These are phyloP conservation scores for Aspergillus quadrilineatus DNA, from an alignment of 2,329 filamentous ascomycete genomes.

Conservation along the genomic window DNA sequence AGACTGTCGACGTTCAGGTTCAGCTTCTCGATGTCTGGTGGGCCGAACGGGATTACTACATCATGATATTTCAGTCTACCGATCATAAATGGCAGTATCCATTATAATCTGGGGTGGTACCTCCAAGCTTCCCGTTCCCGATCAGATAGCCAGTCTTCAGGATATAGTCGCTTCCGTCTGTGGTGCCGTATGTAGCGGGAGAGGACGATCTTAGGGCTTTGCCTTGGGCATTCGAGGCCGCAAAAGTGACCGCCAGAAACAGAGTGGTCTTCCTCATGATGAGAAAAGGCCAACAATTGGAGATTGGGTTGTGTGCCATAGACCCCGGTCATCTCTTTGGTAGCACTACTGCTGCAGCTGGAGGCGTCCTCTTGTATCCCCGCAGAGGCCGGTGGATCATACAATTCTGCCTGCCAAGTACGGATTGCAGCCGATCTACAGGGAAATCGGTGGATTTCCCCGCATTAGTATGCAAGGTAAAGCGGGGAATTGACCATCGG, in stretches of 20 bases:
- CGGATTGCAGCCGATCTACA: too few relatives aligned
- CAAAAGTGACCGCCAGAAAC: neutral
- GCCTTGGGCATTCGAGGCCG: neutral
- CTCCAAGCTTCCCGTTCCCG: neutral
- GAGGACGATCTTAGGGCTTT: neutral
- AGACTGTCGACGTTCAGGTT: slow-evolving; percentile 29
- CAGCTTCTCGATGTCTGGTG: slow-evolving; percentile 15
- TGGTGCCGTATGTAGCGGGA: neutral
- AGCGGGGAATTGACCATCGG: too few relatives aligned
- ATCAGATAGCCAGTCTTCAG: neutral
- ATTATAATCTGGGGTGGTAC: neutral
- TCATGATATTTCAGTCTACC: neutral
- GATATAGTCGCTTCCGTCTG: neutral
- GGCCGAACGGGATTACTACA: slow-evolving; percentile 21
- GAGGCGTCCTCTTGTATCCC: too few relatives aligned
- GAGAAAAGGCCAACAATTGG: too few relatives aligned
- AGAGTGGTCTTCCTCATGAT: too few relatives aligned
- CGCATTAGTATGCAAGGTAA: too few relatives aligned
- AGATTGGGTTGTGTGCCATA: too few relatives aligned
- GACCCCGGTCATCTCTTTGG: too few relatives aligned
- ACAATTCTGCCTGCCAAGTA: too few relatives aligned
- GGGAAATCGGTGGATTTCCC: too few relatives aligned
- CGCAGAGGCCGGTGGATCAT: too few relatives aligned
- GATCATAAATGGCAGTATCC: neutral
- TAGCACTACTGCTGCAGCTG: too few relatives aligned